These are phyloP conservation scores for Ceratobasidium sp. DNA, from an alignment of 1,284 basidiomycete genomes.

Conservation along the genomic window DNA sequence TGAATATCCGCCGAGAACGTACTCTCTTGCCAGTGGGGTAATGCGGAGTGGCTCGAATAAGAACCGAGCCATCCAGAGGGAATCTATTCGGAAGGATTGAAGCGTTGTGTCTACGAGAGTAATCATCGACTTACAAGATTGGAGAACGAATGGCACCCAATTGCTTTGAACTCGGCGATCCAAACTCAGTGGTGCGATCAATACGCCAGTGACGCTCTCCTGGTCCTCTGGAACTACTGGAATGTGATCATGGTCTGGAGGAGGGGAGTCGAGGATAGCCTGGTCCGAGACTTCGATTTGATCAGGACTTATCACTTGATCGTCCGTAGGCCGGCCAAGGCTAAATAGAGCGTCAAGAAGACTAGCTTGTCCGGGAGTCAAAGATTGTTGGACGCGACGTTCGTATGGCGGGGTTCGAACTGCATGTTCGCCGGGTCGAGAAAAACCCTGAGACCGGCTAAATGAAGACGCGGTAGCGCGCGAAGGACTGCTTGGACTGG, in stretches of 20 bases:
- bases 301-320: no score
- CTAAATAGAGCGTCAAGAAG: slow-evolving; percentile 19
- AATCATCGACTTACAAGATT: neutral
- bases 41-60: neutral
- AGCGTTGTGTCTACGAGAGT: no score
- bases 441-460: neutral
- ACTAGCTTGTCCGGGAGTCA: slow-evolving; percentile 28
- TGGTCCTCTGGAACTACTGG: neutral
- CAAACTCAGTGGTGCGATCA: neutral
- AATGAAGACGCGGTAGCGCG: neutral
- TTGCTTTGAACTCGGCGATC: neutral
- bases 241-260: neutral
- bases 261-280: neutral
- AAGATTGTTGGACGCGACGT: neutral
- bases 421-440: neutral
- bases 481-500: no score
- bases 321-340: slow-evolving; percentile 5
- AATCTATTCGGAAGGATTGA: no score
- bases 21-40: neutral
- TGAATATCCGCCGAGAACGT: neutral
- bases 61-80: neutral
- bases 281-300: neutral
- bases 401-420: neutral
- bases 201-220: neutral
- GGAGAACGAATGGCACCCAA: neutral